Evolutionary conservation across 805 yeast genomes (phyloP), one percentile per base, ranked within the genome.

Genomic region (Metschnikowia rubicola): DNA sequence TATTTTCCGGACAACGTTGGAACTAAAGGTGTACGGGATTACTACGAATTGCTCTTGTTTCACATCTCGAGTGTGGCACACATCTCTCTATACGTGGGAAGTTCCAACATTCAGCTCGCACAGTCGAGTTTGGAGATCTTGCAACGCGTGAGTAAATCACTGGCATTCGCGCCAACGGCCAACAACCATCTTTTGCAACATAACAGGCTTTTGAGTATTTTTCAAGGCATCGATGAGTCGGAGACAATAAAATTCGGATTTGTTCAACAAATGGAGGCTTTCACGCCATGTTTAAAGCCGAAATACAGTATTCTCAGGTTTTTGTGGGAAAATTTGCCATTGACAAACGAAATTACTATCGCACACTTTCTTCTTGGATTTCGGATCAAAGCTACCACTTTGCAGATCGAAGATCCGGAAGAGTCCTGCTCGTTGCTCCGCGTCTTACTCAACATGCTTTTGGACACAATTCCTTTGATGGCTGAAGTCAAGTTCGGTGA

Each of bases 281-380:
- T 59, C n/a, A 63, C 68, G 8, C 65, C 70, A 7, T 29, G 44
- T 9, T 62, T 83, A 31, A 68, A 65, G 5, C 59, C 81, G 11
- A 88, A 89, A 58, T 60, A 80, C 30, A 74, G 76, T 12, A 63
- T 90, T 6, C 64, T 92, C 43, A 73, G 79, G 30, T 85, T 85
- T 56, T 58, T 91, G 43, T 66, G 71, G 38, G 61, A 63, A 3
- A 79, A 80, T 50, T 65, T 88, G 41, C 46, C 68, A 1, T 66
- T 70, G 8, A 66, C 73, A 0, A 67, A 67, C 10, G 67, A 65
- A 12, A 75, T 81, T 6, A 75, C 84, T 0, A 74, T 86, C 1
- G 70, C 92, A 1, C 97, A 90, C 60, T 83, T 84, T 55, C 62
- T 92, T 8, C 71, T 92, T 1, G 98, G 98, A 0, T 89, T 83